Evolutionary conservation across 805 yeast genomes (phyloP), one percentile per base, ranked within the genome.

Genomic region (Pichia phayaonensis): DNA sequence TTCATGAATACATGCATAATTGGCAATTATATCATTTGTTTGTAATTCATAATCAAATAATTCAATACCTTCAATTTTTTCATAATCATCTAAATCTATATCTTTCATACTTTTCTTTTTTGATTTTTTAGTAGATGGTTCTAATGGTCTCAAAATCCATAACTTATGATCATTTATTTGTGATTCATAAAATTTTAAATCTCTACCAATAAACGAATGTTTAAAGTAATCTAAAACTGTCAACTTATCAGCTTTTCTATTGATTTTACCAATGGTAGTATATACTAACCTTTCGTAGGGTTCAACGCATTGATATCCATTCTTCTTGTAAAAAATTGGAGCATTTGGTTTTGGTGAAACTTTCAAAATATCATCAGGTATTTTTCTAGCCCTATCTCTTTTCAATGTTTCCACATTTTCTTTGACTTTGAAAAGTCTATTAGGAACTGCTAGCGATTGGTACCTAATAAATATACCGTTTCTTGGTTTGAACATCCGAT

Each of bases 1-100:
- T 51, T 77, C 82, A 54, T 77, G 81, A 54, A 68, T 67, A 56
- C 77, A 80, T 22, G 67, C 44, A 53, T 48, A 59, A 51, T 69
- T 67, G 22, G 60, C 57, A 6, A 68, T 45, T 15, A 53, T 39
- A 44, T 63, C 67, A 12, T 56, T 55, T 15, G 44, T 48, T 29
- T 42, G 46, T 1, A 63, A 48, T 27, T 43, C 45, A 24, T 55
- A 54, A 0, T 47, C 44, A n/a, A 53, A 34, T 20, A 62, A 44
- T 4, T 16, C 23, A 3, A 43, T 24, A 2, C 61, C 61, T 20
- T 23, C n/a, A 8, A 52, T 16, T 5, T 41, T 24, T 34, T 51
- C 26, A 42, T 41, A 22, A 45, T 41, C 23, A 20, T 45, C 38
- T 8, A 24, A 34, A 44, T 40, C 50, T 34, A 34, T 34, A 34